Percentiles rank a stretch among this genome's conserved stretches.
Evolutionary conservation across 495 filamentous ascomycete genomes (phyloP).

Genomic region (Trichoderma reesei): DNA sequence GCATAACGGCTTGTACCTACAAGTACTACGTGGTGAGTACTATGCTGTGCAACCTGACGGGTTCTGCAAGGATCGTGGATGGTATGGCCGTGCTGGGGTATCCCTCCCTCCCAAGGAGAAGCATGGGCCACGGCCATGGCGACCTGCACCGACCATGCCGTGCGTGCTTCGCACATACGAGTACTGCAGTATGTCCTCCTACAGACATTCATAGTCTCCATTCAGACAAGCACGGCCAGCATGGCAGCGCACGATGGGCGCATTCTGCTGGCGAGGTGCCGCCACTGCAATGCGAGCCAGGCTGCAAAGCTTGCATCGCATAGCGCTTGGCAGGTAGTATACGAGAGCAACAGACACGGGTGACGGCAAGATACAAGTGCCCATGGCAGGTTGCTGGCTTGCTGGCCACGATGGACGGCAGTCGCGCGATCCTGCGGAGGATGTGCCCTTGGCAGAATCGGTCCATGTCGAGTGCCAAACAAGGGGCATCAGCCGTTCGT

Average conservation of each 20-base stretch:
- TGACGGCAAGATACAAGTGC: neutral
- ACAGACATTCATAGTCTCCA: too few relatives aligned
- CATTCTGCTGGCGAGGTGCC: neutral
- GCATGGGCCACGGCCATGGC: neutral
- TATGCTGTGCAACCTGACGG: slow-evolving; percentile 6
- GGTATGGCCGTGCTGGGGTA: neutral
- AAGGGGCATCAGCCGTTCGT: neutral
- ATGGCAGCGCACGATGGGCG: too few relatives aligned
- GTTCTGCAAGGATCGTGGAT: neutral
- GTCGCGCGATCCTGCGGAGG: neutral
- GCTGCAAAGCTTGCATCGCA: neutral
- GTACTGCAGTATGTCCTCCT: too few relatives aligned
- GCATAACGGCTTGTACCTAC: neutral
- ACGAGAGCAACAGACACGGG: too few relatives aligned
- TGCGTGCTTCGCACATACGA: neutral
- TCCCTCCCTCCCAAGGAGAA: neutral
- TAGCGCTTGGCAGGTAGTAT: too few relatives aligned
- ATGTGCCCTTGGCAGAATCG: too few relatives aligned
- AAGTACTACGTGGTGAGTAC: too few relatives aligned
- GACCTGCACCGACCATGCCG: neutral
- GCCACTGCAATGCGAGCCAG: neutral
- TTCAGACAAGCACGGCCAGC: too few relatives aligned
- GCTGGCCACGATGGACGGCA: too few relatives aligned
- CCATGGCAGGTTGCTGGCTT: too few relatives aligned
- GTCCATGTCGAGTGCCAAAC: too few relatives aligned